Conservation (phyloP, 352 stramenopile genomes). For the Phytopythium montanum region DNA sequence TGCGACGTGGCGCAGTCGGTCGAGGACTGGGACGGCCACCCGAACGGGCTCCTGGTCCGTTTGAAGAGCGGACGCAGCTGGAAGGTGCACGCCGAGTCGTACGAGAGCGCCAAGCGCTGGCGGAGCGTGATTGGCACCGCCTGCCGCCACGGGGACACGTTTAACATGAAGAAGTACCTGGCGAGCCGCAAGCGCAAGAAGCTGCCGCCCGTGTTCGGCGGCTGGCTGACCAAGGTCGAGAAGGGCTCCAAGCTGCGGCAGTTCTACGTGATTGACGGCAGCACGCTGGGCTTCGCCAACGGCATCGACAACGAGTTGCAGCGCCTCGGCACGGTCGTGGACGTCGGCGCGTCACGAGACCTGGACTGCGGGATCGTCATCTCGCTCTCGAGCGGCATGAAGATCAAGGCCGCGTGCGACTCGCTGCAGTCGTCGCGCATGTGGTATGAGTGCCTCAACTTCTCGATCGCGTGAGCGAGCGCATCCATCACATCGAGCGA, state of each 20-base stretch:
- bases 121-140: conserved; percentile 55
- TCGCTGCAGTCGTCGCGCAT: conserved; percentile 62
- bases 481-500: neutral
- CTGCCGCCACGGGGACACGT: conserved; percentile 41
- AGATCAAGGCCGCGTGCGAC: conserved; percentile 68
- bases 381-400: conserved; percentile 46
- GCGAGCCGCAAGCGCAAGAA: conserved; percentile 63
- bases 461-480: conserved; percentile 14
- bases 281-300: conserved; percentile 63
- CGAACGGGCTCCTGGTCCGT: conserved; percentile 63
- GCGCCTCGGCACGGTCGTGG: conserved; percentile 55
- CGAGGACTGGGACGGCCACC: conserved; percentile 66
- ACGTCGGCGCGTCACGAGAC: conserved; percentile 59
- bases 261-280: conserved; percentile 78
- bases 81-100: conserved; percentile 70
- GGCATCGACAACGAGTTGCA: conserved; percentile 80
- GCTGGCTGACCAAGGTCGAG: conserved; percentile 68
- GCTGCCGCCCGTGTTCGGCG: conserved; percentile 62
- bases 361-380: conserved; percentile 68
- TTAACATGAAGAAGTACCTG: conserved; percentile 71
- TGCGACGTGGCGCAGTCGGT: conserved; percentile 58
- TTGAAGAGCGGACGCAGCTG: conserved; percentile 66
- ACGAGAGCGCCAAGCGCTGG: conserved; percentile 76
- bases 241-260: conserved; percentile 43
- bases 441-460: conserved; percentile 76